phyloP scores from a whole-genome alignment of 768 basidiomycete species.

The Suillus bovinus region DNA sequence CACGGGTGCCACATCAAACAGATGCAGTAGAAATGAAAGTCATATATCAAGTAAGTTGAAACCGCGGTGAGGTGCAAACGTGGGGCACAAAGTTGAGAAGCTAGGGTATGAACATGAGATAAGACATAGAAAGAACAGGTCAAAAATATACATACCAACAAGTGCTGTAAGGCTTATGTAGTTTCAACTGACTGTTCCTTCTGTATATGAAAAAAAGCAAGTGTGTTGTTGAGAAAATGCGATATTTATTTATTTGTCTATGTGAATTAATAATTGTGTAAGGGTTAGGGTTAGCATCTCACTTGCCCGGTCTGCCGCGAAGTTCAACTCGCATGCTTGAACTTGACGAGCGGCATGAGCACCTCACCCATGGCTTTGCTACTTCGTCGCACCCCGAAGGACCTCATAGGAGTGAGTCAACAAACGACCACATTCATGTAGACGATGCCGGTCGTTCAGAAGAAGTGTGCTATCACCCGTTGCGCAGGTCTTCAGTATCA shows the following conservation, averaged over 20 bases:
- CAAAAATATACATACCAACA: neutral
- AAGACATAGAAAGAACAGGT: neutral
- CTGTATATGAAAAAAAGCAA: neutral
- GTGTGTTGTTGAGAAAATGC: neutral
- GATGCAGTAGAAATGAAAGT: neutral
- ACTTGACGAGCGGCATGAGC: slow-evolving; percentile 24
- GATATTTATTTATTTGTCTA: neutral
- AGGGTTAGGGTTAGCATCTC: neutral
- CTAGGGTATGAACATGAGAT: neutral
- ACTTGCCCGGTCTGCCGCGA: slow-evolving; percentile 8
- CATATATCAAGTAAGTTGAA: neutral
- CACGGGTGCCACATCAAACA: neutral
- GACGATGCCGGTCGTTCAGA: neutral
- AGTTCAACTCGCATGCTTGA: slow-evolving; percentile 23
- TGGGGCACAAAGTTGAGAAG: neutral
- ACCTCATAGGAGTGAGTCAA: neutral
- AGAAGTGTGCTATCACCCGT: neutral
- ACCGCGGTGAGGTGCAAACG: neutral
- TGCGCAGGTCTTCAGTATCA: slow-evolving; percentile 1
- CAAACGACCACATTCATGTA: neutral
- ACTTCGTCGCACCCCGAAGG: neutral
- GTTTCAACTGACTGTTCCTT: neutral
- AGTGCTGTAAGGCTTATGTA: neutral
- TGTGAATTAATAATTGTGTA: neutral
- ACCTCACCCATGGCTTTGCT: slow-evolving; percentile 21